These are phyloP conservation scores for Mortierella sp. DNA, from an alignment of 371 early-diverging fungal species.

Conservation along the genomic window DNA sequence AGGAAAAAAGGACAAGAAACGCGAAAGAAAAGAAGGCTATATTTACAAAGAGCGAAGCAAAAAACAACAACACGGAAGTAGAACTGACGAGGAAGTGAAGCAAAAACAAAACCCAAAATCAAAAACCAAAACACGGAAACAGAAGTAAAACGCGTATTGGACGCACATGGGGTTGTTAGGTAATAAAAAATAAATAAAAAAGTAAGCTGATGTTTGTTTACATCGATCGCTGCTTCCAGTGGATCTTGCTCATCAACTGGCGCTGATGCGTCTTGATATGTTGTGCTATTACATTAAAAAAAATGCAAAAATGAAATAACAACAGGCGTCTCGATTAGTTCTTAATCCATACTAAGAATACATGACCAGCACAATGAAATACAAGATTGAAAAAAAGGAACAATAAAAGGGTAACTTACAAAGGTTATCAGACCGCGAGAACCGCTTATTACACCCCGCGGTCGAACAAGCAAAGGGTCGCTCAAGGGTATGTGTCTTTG, in stretches of 20 bases:
- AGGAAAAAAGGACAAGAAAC: neutral
- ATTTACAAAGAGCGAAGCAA: neutral
- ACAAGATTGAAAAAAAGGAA: neutral
- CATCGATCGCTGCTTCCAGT: constrained; percentile 44
- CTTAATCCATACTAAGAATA: neutral
- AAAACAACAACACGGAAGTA: neutral
- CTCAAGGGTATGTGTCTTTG: constrained; percentile 93
- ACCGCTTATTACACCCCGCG: constrained; percentile 86
- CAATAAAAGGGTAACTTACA: constrained; percentile 33
- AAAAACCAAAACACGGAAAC: neutral
- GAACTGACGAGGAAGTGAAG: neutral
- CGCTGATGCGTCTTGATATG: constrained; percentile 75
- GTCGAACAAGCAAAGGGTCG: constrained; percentile 87
- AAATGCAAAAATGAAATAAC: neutral
- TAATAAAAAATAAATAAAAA: too few relatives aligned
- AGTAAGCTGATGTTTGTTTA: constrained; percentile 11
- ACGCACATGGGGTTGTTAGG: neutral
- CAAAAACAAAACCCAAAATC: neutral
- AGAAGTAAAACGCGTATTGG: neutral
- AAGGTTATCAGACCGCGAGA: constrained; percentile 90
- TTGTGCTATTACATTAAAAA: constrained; percentile 61
- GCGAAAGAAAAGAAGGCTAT: neutral
- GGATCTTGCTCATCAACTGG: constrained; percentile 47
- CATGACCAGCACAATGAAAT: neutral
- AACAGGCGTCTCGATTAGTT: neutral